Percentiles rank a stretch among this genome's conserved stretches.
phyloP scores from a whole-genome alignment of 2,329 filamentous ascomycete species.

The Xylariomycetidae sp. region DNA sequence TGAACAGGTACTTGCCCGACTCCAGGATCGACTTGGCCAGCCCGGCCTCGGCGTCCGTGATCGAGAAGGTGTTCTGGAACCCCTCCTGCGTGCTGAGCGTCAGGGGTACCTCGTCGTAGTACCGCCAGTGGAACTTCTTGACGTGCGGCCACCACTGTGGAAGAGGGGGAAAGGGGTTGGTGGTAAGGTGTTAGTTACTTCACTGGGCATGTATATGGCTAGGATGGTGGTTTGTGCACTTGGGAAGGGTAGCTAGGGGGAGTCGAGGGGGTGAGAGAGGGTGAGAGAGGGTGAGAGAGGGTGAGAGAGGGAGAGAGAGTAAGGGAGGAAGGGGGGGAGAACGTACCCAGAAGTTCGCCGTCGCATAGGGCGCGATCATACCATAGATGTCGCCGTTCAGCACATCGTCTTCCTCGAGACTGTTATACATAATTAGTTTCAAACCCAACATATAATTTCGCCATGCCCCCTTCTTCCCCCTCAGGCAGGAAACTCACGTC shows the following conservation, averaged over 20 bases:
- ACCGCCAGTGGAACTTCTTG: constrained; percentile 47
- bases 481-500: constrained; percentile 33
- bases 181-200: too few species aligned
- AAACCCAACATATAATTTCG: neutral
- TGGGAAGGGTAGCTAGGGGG: too few species aligned
- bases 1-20: constrained; percentile 40
- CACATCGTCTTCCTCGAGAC: constrained; percentile 42
- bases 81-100: constrained; percentile 38
- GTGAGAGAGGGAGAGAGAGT: neutral
- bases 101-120: constrained; percentile 42
- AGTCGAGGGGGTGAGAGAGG: neutral
- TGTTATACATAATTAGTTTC: constrained; percentile 14
- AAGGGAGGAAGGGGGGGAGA: too few species aligned
- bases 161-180: neutral
- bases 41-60: constrained; percentile 38
- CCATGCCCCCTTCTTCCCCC: too few species aligned
- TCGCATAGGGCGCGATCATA: constrained; percentile 45
- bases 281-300: neutral
- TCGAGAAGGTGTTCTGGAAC: constrained; percentile 49
- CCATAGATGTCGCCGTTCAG: constrained; percentile 45
- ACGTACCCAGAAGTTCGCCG: constrained; percentile 46
- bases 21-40: constrained; percentile 39
- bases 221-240: too few species aligned
- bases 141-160: constrained; percentile 45
- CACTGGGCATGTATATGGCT: too few species aligned